Evolutionary conservation across 257 asterid species (phyloP).

Genomic region (Solanum rostratum): DNA sequence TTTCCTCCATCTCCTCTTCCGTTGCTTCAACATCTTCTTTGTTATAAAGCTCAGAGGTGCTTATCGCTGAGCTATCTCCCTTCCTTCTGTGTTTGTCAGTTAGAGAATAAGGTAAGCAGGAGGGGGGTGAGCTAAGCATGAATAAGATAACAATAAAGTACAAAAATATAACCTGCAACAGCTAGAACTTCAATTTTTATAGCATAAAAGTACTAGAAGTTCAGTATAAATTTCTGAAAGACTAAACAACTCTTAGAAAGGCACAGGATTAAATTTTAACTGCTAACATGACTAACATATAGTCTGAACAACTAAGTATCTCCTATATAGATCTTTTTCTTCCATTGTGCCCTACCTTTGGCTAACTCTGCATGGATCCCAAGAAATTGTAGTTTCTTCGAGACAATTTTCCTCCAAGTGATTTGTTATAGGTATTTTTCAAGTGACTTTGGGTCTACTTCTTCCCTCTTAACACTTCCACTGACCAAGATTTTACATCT

Average conservation of each 20-base stretch:
- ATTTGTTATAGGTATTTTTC: neutral
- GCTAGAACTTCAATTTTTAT: neutral
- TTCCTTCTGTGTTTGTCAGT: neutral
- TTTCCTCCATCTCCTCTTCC: slow-evolving; percentile 59
- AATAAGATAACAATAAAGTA: neutral
- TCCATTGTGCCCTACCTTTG: neutral
- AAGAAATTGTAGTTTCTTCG: neutral
- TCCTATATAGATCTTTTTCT: neutral
- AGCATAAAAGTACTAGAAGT: neutral
- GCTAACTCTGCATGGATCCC: neutral
- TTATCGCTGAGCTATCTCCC: slow-evolving; percentile 7
- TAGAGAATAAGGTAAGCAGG: neutral
- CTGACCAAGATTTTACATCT: neutral
- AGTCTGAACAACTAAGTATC: neutral
- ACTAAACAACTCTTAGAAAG: neutral
- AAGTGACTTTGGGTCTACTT: neutral
- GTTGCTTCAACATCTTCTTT: slow-evolving; percentile 16
- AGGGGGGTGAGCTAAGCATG: neutral
- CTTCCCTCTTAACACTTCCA: neutral
- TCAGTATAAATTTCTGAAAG: neutral
- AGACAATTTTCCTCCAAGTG: neutral
- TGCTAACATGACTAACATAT: neutral
- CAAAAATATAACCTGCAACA: neutral
- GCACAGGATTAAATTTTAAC: neutral
- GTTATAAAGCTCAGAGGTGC: neutral